A percentile compares a stretch with the other conserved stretches of the same genome.
Evolutionary conservation across 495 filamentous ascomycete genomes (phyloP).

Genomic region (Cudoniella acicularis): DNA sequence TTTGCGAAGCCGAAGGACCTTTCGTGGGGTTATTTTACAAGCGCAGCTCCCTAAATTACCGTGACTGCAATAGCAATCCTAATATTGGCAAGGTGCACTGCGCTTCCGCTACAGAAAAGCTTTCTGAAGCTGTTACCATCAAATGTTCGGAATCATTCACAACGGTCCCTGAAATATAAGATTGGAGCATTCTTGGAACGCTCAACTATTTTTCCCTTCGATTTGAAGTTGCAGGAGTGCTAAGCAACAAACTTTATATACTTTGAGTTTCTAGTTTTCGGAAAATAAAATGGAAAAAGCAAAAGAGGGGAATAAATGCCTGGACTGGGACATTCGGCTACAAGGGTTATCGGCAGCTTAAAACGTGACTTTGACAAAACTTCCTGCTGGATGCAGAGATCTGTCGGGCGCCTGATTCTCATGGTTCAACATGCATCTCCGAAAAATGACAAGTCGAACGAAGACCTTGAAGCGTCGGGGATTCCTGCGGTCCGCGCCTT

Average conservation of each 20-base stretch:
- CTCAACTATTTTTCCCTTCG: too few species aligned
- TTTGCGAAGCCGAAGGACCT: too few species aligned
- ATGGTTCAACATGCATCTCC: neutral
- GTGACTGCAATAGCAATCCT: too few species aligned
- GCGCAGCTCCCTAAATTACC: too few species aligned
- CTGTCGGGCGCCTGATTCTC: neutral
- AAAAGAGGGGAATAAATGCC: neutral
- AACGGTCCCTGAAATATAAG: too few species aligned
- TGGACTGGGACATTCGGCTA: neutral
- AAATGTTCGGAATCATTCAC: too few species aligned
- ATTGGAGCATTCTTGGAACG: too few species aligned
- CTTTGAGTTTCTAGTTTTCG: neutral
- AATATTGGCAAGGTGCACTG: too few species aligned
- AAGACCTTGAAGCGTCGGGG: neutral
- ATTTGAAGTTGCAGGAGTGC: neutral
- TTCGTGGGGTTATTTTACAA: too few species aligned
- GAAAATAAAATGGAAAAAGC: neutral
- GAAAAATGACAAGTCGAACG: neutral
- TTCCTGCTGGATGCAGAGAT: neutral
- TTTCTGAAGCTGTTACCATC: too few species aligned
- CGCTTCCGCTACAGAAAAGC: too few species aligned
- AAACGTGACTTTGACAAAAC: conserved; percentile 3
- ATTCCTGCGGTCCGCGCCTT: neutral
- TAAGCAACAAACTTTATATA: too few species aligned
- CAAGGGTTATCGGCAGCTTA: conserved; percentile 6